These are phyloP conservation scores for Hypoxylon sp. DNA, from an alignment of 2,329 filamentous ascomycete genomes.

Conservation along the genomic window DNA sequence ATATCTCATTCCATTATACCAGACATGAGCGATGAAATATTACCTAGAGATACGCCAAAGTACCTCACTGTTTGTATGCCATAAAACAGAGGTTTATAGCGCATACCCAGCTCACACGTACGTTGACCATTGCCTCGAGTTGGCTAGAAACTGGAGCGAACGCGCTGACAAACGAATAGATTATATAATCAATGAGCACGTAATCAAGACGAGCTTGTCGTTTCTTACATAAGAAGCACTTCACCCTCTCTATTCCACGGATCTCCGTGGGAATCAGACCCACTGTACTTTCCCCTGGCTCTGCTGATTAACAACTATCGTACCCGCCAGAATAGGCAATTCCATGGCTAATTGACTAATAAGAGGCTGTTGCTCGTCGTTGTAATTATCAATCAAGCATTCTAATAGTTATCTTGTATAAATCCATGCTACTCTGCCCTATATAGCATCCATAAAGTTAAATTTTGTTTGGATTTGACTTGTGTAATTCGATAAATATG, in stretches of 20 bases:
- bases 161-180: not conserved
- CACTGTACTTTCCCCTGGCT: not conserved
- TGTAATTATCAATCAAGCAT: not conserved
- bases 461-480: not conserved
- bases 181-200: not conserved
- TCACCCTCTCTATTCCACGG: not conserved
- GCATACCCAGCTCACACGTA: too few relatives aligned
- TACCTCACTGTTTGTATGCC: too few relatives aligned
- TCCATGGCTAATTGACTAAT: slow-evolving; percentile 9
- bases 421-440: not conserved
- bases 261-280: not conserved
- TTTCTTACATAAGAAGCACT: not conserved
- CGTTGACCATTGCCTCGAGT: too few relatives aligned
- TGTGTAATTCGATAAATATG: not conserved
- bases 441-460: not conserved
- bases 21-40: too few relatives aligned
- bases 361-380: not conserved
- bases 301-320: not conserved
- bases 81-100: too few relatives aligned
- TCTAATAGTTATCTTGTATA: slow-evolving; percentile 1
- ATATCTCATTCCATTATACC: too few relatives aligned
- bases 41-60: too few relatives aligned
- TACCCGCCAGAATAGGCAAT: slow-evolving; percentile 22
- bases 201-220: not conserved
- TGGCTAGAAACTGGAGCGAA: not conserved